Conservation (phyloP, 2,329 filamentous ascomycete genomes). For the Xylariomycetidae sp. region DNA sequence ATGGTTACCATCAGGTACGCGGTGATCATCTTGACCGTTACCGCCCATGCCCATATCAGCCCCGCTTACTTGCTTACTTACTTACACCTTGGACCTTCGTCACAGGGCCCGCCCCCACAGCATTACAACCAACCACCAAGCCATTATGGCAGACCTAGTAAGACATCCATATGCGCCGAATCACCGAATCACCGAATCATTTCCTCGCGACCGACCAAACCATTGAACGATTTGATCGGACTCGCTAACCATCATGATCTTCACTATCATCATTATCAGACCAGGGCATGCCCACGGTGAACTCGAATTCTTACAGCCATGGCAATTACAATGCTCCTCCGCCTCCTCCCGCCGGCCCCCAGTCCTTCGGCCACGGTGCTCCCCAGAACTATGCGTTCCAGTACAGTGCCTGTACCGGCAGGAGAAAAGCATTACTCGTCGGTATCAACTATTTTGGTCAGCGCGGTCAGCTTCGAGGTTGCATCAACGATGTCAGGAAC, state of each 20-base stretch:
- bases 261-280: slow-evolving; percentile 4
- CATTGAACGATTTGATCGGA: background rate
- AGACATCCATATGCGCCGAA: slow-evolving; percentile 7
- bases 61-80: background rate
- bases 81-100: slow-evolving; percentile 12
- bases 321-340: slow-evolving; percentile 57
- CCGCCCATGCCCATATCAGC: slow-evolving; percentile 1
- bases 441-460: slow-evolving; percentile 97
- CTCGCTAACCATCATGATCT: background rate
- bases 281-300: slow-evolving; percentile 35
- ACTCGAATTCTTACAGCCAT: slow-evolving; percentile 51
- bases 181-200: background rate
- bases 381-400: slow-evolving; percentile 78
- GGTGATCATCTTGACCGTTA: slow-evolving; percentile 1
- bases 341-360: slow-evolving; percentile 61
- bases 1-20: slow-evolving; percentile 37
- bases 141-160: slow-evolving; percentile 49
- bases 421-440: slow-evolving; percentile 83
- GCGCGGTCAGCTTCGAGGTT: slow-evolving; percentile 82
- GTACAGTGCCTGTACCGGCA: slow-evolving; percentile 87
- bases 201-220: background rate
- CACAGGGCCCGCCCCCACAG: slow-evolving; percentile 36
- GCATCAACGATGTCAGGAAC: slow-evolving; percentile 96
- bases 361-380: slow-evolving; percentile 75
- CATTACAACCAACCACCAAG: slow-evolving; percentile 36